A percentile compares a stretch with the other conserved stretches of the same genome.
phyloP scores from a whole-genome alignment of 441 rosid species.

The Isatis lusitanica region DNA sequence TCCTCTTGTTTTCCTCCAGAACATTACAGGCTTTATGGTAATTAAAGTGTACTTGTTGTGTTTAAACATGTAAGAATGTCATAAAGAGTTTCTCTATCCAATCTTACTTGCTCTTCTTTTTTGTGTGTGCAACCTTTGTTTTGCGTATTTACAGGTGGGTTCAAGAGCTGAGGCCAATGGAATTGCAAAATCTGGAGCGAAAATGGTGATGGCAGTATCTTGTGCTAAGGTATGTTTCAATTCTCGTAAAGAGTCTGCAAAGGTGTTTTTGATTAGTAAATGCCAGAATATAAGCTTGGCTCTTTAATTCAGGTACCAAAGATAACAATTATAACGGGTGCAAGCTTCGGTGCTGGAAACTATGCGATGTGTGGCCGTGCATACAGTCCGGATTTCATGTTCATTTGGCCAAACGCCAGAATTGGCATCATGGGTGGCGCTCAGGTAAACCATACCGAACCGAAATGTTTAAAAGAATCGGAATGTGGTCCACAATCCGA shows the following conservation, averaged over 20 bases:
- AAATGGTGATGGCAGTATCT: conserved; percentile 99
- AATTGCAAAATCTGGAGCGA: conserved; percentile 97
- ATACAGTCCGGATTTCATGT: conserved; percentile 84
- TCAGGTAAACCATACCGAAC: conserved; percentile 56
- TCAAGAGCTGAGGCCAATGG: conserved; percentile 97
- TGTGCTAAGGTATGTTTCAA: conserved; percentile 76
- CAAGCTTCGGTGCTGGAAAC: conserved; percentile 98
- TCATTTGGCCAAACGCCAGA: conserved; percentile 95
- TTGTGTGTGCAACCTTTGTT: neutral
- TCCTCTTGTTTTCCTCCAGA: conserved; percentile 90
- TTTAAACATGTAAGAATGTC: neutral
- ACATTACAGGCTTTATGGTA: conserved; percentile 98
- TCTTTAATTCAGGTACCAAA: conserved; percentile 71
- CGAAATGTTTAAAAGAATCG: neutral
- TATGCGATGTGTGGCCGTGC: conserved; percentile 99
- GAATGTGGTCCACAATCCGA: neutral
- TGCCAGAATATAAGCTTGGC: neutral
- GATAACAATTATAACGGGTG: conserved; percentile 85
- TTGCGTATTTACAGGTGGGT: conserved; percentile 63
- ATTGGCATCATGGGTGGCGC: conserved; percentile 97
- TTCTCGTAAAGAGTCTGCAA: neutral
- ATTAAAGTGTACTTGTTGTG: conserved; percentile 6
- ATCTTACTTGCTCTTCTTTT: neutral
- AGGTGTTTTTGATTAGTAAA: neutral
- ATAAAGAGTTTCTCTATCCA: neutral